phyloP scores from a whole-genome alignment of 805 yeast genomes.

The Nakazawaea wyomingensis region DNA sequence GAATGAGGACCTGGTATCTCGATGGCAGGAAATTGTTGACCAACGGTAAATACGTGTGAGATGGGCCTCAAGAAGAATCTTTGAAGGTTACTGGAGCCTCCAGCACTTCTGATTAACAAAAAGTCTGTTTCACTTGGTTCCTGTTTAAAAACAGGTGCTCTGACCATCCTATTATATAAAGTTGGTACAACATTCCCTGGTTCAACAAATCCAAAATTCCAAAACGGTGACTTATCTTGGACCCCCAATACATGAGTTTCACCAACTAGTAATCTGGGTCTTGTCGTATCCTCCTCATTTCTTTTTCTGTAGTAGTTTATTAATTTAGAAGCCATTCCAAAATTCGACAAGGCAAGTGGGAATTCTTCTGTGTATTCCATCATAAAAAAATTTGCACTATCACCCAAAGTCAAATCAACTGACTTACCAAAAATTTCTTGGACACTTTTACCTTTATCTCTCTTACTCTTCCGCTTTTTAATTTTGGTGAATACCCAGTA shows the following conservation, averaged over 20 bases:
- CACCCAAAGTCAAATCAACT: slow-evolving; percentile 77
- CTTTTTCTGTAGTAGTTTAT: slow-evolving; percentile 90
- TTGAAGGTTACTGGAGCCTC: slow-evolving; percentile 62
- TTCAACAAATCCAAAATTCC: slow-evolving; percentile 97
- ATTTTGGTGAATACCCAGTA: slow-evolving; percentile 69
- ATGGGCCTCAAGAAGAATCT: slow-evolving; percentile 65
- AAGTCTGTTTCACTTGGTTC: slow-evolving; percentile 78
- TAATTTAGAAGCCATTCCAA: slow-evolving; percentile 93
- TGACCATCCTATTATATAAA: slow-evolving; percentile 78
- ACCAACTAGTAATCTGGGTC: slow-evolving; percentile 87
- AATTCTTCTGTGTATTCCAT: slow-evolving; percentile 89
- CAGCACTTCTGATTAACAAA: slow-evolving; percentile 70
- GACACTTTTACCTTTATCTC: slow-evolving; percentile 79
- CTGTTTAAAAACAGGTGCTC: slow-evolving; percentile 93
- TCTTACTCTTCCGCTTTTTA: slow-evolving; percentile 78
- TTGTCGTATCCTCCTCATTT: slow-evolving; percentile 69
- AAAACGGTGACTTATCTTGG: slow-evolving; percentile 93
- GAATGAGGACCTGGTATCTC: slow-evolving; percentile 98
- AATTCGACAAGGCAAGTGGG: slow-evolving; percentile 77
- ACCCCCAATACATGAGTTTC: slow-evolving; percentile 96
- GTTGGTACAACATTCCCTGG: slow-evolving; percentile 94
- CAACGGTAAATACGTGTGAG: slow-evolving; percentile 76
- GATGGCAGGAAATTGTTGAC: slow-evolving; percentile 88
- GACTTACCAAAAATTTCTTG: slow-evolving; percentile 68
- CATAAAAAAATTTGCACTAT: slow-evolving; percentile 68